phyloP scores from a whole-genome alignment of 257 asterid species.

The Fraxinus excelsior region DNA sequence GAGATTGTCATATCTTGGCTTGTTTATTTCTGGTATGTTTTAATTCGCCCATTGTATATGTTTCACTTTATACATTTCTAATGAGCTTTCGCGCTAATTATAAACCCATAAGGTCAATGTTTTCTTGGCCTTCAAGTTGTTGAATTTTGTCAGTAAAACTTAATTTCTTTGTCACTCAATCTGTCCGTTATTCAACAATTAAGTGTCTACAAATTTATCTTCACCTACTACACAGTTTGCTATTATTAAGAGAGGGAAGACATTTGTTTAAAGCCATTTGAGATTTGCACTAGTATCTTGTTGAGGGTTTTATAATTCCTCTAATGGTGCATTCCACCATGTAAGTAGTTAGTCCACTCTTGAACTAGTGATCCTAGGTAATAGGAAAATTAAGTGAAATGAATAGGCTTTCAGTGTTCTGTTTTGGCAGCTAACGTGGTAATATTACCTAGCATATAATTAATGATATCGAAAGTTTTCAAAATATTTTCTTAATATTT shows the following conservation, averaged over 20 bases:
- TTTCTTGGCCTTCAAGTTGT: conserved; percentile 2
- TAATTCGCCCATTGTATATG: conserved; percentile 8
- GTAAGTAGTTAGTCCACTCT: background rate
- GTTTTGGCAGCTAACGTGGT: background rate
- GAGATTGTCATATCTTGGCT: conserved; percentile 18
- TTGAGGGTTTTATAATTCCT: background rate
- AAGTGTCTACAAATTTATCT: background rate
- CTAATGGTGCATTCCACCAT: background rate
- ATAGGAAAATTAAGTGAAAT: conserved; percentile 12
- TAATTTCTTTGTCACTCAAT: background rate
- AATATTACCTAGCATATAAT: background rate
- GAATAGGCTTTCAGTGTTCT: background rate
- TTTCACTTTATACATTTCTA: conserved; percentile 8
- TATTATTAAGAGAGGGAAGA: background rate
- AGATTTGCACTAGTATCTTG: background rate
- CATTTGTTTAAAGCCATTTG: background rate
- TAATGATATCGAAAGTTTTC: background rate
- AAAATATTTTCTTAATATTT: background rate
- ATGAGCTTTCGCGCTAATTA: conserved; percentile 1
- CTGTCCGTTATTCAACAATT: background rate
- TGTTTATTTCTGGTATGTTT: conserved; percentile 34
- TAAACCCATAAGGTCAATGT: background rate
- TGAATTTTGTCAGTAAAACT: conserved; percentile 15
- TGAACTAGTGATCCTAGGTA: background rate
- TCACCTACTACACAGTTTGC: background rate